Conservation (phyloP, 495 filamentous ascomycete species). For the Rhizodiscina lignyota region DNA sequence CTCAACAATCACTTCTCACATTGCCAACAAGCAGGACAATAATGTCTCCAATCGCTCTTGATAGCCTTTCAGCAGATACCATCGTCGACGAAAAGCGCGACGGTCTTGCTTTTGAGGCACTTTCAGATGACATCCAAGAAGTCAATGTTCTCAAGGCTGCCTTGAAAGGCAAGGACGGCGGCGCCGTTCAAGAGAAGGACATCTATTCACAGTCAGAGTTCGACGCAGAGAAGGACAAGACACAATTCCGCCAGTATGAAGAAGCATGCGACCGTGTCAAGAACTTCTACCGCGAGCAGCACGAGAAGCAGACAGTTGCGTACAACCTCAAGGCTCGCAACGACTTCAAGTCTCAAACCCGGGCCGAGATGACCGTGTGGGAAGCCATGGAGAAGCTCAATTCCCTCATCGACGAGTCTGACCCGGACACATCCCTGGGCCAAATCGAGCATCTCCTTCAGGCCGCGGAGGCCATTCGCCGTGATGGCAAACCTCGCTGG, state of each 20-base stretch:
- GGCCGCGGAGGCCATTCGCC: slow-evolving; percentile 69
- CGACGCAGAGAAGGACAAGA: slow-evolving; percentile 65
- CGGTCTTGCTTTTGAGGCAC: slow-evolving; percentile 59
- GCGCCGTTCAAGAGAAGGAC: slow-evolving; percentile 24
- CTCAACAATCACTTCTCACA: no score
- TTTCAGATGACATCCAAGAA: slow-evolving; percentile 64
- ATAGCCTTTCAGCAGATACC: no score
- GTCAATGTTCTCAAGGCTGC: slow-evolving; percentile 59
- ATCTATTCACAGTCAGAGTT: slow-evolving; percentile 50
- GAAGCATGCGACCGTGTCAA: slow-evolving; percentile 64
- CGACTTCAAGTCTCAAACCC: slow-evolving; percentile 46
- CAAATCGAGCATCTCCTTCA: slow-evolving; percentile 84
- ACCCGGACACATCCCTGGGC: slow-evolving; percentile 70
- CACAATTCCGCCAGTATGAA: slow-evolving; percentile 63
- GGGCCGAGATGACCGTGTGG: slow-evolving; percentile 71
- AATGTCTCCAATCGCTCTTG: no score
- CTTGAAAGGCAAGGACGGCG: slow-evolving; percentile 27
- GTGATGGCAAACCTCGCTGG: slow-evolving; percentile 81
- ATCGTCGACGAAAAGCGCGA: slow-evolving; percentile 28
- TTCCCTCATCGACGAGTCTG: slow-evolving; percentile 72
- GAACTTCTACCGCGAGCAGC: slow-evolving; percentile 70
- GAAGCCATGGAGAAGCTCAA: slow-evolving; percentile 81
- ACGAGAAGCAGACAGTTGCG: slow-evolving; percentile 69
- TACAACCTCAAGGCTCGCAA: slow-evolving; percentile 67
- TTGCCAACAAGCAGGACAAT: no score